phyloP scores from a whole-genome alignment of 1,284 basidiomycete species.

The Peniophora sp. region DNA sequence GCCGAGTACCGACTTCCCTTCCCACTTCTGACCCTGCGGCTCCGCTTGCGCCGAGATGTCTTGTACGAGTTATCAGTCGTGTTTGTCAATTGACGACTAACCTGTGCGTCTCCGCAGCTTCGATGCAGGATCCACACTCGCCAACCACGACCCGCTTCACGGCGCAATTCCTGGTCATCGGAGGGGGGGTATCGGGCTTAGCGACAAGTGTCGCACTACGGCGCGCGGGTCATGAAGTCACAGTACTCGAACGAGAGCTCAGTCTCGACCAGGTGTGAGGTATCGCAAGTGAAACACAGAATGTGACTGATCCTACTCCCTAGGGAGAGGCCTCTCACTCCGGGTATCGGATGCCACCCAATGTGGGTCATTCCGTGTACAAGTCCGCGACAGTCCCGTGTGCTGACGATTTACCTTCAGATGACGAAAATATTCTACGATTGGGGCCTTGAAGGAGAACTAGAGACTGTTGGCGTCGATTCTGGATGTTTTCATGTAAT shows the following conservation, averaged over 20 bases:
- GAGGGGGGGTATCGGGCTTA: conserved; percentile 45
- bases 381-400: no score
- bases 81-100: no score
- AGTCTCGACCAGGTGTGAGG: conserved; percentile 32
- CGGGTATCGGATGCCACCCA: conserved; percentile 45
- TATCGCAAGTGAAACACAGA: background rate
- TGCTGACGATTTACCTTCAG: no score
- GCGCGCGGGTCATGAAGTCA: conserved; percentile 46
- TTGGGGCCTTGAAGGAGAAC: conserved; percentile 41
- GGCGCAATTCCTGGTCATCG: conserved; percentile 34
- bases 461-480: conserved; percentile 27
- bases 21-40: no score
- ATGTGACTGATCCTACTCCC: background rate
- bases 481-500: conserved; percentile 22
- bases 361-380: conserved; percentile 13
- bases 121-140: no score
- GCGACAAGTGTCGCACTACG: conserved; percentile 45
- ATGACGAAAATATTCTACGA: conserved; percentile 45
- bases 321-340: conserved; percentile 15
- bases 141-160: no score
- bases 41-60: no score
- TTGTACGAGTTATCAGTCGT: no score
- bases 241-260: conserved; percentile 48
- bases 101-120: no score
- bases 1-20: no score